Conservation (phyloP, 345 rosid genomes). For the Raphanus sativus region DNA sequence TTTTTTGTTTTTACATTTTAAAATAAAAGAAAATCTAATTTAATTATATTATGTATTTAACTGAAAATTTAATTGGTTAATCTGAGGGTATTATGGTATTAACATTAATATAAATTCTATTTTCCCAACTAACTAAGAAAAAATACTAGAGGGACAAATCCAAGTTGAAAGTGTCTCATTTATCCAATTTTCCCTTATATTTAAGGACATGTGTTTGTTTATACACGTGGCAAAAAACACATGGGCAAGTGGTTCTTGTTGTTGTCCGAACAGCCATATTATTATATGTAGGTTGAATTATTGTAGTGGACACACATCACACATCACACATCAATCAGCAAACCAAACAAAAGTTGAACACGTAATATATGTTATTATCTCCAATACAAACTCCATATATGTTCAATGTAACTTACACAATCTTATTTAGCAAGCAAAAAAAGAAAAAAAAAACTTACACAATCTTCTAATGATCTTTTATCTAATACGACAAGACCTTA, state of each 20-base stretch:
- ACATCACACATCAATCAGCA: slow-evolving; percentile 10
- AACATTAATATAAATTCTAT: no score
- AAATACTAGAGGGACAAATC: no score
- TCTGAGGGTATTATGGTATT: no score
- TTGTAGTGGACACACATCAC: slow-evolving; percentile 17
- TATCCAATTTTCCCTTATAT: not conserved
- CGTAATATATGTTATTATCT: slow-evolving; percentile 10
- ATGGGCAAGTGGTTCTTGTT: slow-evolving; percentile 10
- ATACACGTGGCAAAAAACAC: slow-evolving; percentile 4
- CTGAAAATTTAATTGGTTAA: no score
- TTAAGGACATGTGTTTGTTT: not conserved
- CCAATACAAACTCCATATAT: not conserved
- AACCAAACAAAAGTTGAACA: slow-evolving; percentile 31
- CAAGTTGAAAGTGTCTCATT: no score
- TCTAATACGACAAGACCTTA: not conserved
- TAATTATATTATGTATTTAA: no score
- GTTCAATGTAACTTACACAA: slow-evolving; percentile 1
- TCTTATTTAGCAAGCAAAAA: not conserved
- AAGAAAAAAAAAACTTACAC: not conserved
- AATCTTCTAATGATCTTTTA: not conserved
- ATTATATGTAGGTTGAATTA: not conserved
- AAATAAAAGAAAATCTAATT: no score
- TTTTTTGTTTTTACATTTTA: no score
- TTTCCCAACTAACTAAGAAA: no score
- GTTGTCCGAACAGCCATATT: no score